Conservation (phyloP, 208 protist species). For the Trypanosomatidae sp. region DNA sequence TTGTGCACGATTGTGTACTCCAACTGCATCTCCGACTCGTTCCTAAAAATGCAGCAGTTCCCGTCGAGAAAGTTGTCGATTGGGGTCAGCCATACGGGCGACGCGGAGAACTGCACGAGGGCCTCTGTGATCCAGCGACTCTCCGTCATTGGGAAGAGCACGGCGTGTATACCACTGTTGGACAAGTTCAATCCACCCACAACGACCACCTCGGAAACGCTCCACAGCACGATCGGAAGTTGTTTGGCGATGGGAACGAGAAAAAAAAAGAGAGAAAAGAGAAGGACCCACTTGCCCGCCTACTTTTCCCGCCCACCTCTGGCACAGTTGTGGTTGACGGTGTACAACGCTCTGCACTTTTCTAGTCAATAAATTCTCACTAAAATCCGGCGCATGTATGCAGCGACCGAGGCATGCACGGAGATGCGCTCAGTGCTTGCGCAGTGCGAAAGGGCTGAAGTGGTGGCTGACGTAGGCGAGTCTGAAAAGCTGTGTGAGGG, state of each 20-base stretch:
- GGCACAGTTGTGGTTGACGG: neutral
- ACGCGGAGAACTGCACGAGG: slow-evolving; percentile 83
- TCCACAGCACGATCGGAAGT: neutral
- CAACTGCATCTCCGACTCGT: slow-evolving; percentile 88
- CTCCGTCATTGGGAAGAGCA: slow-evolving; percentile 26
- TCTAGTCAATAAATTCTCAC: neutral
- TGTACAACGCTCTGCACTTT: neutral
- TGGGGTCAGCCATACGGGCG: slow-evolving; percentile 81
- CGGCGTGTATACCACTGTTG: neutral
- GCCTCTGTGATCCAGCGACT: slow-evolving; percentile 81
- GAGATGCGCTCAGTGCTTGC: neutral
- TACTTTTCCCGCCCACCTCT: neutral
- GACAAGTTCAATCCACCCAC: neutral
- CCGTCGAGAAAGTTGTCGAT: slow-evolving; percentile 93
- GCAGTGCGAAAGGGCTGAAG: neutral
- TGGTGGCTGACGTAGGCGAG: neutral
- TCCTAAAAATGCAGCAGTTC: slow-evolving; percentile 88
- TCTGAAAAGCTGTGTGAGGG: neutral
- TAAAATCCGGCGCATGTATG: neutral
- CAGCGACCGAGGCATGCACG: neutral
- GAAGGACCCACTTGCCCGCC: neutral
- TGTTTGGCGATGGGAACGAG: neutral
- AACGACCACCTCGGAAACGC: neutral
- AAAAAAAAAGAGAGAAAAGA: neutral
- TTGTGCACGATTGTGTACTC: slow-evolving; percentile 87